phyloP scores from a whole-genome alignment of 129 eudicot species.

The Erigeron canadensis region DNA sequence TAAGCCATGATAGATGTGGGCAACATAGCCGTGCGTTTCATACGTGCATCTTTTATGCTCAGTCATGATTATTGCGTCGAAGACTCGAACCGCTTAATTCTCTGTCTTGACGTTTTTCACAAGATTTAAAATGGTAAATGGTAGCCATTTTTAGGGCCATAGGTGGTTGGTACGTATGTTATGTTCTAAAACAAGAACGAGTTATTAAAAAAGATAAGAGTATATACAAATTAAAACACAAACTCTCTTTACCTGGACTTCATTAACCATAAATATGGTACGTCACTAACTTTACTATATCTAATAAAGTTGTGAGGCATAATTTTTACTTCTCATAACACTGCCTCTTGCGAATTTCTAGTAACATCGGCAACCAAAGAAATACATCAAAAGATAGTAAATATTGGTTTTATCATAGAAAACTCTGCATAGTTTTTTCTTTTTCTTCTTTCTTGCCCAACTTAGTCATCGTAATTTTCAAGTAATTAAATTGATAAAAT shows the following conservation, averaged over 20 bases:
- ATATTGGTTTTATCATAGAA: too few relatives aligned
- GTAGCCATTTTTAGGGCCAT: slow-evolving; percentile 6
- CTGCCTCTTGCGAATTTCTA: too few relatives aligned
- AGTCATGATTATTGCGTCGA: neutral
- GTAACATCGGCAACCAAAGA: too few relatives aligned
- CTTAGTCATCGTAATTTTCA: neutral
- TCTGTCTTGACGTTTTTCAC: slow-evolving; percentile 1
- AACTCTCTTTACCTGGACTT: neutral
- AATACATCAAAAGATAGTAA: too few relatives aligned
- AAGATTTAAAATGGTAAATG: slow-evolving; percentile 12
- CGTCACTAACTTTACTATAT: too few relatives aligned
- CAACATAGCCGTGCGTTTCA: neutral
- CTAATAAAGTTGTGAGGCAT: too few relatives aligned
- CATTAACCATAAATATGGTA: neutral
- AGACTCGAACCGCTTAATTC: slow-evolving; percentile 5
- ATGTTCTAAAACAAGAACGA: slow-evolving; percentile 17
- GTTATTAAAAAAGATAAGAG: neutral
- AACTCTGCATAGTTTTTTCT: too few relatives aligned
- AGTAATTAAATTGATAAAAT: too few relatives aligned
- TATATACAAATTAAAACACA: neutral
- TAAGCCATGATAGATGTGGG: slow-evolving; percentile 14
- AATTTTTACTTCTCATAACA: too few relatives aligned
- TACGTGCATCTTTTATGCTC: slow-evolving; percentile 14
- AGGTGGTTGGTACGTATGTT: slow-evolving; percentile 8
- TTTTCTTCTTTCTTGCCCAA: too few relatives aligned